Conservation (phyloP, 2,329 filamentous ascomycete species). For the Penicillium sp. region DNA sequence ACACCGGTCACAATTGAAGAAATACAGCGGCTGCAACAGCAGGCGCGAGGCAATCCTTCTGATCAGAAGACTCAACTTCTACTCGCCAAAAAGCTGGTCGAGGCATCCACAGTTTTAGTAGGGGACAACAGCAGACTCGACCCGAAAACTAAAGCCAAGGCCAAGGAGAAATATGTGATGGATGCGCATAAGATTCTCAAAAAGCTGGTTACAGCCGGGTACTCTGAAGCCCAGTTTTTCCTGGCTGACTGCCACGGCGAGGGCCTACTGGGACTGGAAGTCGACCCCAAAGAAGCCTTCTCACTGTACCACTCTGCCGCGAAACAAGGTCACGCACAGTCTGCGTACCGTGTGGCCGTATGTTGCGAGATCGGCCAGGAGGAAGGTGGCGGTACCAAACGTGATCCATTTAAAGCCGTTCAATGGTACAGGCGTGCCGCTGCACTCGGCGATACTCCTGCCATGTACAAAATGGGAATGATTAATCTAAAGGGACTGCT, state of each 20-base stretch:
- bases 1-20: slow-evolving; percentile 73
- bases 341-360: slow-evolving; percentile 91
- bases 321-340: slow-evolving; percentile 79
- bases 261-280: slow-evolving; percentile 73
- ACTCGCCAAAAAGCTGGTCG: slow-evolving; percentile 79
- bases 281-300: slow-evolving; percentile 90
- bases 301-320: slow-evolving; percentile 90
- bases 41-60: slow-evolving; percentile 67
- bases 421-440: slow-evolving; percentile 98
- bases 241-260: slow-evolving; percentile 86
- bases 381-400: slow-evolving; percentile 87
- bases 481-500: slow-evolving; percentile 89
- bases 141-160: slow-evolving; percentile 60
- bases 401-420: slow-evolving; percentile 88
- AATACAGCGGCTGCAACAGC: slow-evolving; percentile 70
- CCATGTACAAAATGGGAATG: slow-evolving; percentile 99
- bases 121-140: slow-evolving; percentile 74
- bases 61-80: slow-evolving; percentile 71
- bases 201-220: slow-evolving; percentile 72
- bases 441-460: slow-evolving; percentile 82
- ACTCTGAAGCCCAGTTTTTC: slow-evolving; percentile 88
- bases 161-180: slow-evolving; percentile 76
- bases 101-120: slow-evolving; percentile 76
- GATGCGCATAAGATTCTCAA: slow-evolving; percentile 91
- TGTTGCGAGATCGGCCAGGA: slow-evolving; percentile 96